Conservation (phyloP, 2,329 filamentous ascomycete genomes). For the Pyrenophora teres region DNA sequence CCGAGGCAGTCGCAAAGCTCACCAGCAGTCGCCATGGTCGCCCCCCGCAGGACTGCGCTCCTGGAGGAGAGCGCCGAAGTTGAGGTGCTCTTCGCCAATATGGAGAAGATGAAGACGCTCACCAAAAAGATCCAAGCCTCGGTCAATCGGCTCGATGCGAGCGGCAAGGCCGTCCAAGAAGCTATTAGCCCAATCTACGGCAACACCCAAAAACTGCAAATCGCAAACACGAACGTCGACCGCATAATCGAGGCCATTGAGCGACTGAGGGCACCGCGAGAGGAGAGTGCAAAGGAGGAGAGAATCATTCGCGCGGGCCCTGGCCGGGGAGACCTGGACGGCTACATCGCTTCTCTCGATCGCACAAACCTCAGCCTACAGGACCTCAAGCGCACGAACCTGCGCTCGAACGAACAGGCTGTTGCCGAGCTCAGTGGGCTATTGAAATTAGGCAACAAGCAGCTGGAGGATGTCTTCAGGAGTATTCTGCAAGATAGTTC, state of each 20-base stretch:
- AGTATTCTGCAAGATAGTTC: slow-evolving; percentile 79
- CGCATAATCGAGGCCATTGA: slow-evolving; percentile 85
- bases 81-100: slow-evolving; percentile 68
- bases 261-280: slow-evolving; percentile 83
- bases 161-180: slow-evolving; percentile 87
- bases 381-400: slow-evolving; percentile 86
- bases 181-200: slow-evolving; percentile 91
- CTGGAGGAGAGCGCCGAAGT: slow-evolving; percentile 71
- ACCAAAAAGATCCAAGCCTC: slow-evolving; percentile 96
- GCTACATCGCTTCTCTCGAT: slow-evolving; percentile 88
- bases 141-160: slow-evolving; percentile 79
- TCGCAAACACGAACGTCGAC: slow-evolving; percentile 88
- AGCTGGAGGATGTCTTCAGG: slow-evolving; percentile 84
- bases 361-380: slow-evolving; percentile 81
- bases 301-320: slow-evolving; percentile 76
- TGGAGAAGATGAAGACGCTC: slow-evolving; percentile 90
- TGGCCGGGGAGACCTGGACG: slow-evolving; percentile 72
- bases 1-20: slow-evolving; percentile 24
- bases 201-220: slow-evolving; percentile 87
- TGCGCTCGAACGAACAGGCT: slow-evolving; percentile 89
- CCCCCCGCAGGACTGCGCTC: slow-evolving; percentile 60
- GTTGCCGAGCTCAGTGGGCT: slow-evolving; percentile 78
- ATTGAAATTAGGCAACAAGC: slow-evolving; percentile 76
- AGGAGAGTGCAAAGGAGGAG: slow-evolving; percentile 90
- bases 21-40: slow-evolving; percentile 54